Conservation (phyloP, 768 basidiomycete species). For the Candolleomyces efflorescens region DNA sequence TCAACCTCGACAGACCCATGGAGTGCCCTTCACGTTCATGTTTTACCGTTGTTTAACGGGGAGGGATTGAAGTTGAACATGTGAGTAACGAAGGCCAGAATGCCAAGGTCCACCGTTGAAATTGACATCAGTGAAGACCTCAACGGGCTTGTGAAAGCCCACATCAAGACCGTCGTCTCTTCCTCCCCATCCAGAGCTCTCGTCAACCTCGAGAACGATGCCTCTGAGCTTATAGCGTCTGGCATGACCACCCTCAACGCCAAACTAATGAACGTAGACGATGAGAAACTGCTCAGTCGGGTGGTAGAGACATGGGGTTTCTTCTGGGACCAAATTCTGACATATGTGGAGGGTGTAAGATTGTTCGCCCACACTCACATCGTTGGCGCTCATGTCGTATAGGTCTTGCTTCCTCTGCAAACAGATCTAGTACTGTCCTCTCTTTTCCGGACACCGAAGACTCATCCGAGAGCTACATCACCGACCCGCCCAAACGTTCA, state of each 20-base stretch:
- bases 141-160: constrained; percentile 74
- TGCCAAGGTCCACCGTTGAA: constrained; percentile 5
- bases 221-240: constrained; percentile 74
- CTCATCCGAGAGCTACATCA: constrained; percentile 46
- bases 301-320: constrained; percentile 90
- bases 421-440: constrained; percentile 52
- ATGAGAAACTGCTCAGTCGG: constrained; percentile 69
- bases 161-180: constrained; percentile 71
- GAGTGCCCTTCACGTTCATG: constrained; percentile 79
- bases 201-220: constrained; percentile 68
- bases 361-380: not conserved
- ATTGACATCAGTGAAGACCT: constrained; percentile 67
- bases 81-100: constrained; percentile 33
- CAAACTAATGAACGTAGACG: constrained; percentile 72
- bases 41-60: constrained; percentile 89
- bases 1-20: constrained; percentile 65
- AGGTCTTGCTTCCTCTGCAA: constrained; percentile 1
- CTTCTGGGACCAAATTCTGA: constrained; percentile 88
- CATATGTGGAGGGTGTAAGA: constrained; percentile 83
- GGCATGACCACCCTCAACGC: constrained; percentile 94
- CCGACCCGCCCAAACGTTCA: constrained; percentile 47
- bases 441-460: constrained; percentile 60
- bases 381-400: not conserved
- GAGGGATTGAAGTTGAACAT: constrained; percentile 83
- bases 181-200: constrained; percentile 73